Percentiles rank a stretch among this genome's conserved stretches.
Conservation (phyloP, 2,329 filamentous ascomycete species). For the Calonectria ilicicola region DNA sequence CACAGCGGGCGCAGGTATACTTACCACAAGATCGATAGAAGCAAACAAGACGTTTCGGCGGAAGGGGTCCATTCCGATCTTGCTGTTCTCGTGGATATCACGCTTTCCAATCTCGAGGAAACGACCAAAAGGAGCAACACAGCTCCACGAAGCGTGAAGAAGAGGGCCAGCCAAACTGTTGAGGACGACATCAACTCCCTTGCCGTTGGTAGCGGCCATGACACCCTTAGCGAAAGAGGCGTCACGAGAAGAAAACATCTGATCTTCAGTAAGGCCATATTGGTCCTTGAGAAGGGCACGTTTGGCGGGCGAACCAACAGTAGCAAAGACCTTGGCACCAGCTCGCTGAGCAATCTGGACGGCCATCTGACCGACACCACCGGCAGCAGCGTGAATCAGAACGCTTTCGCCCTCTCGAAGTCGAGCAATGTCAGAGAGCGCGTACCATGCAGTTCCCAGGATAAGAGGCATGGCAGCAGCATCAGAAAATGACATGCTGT, state of each 20-base stretch:
- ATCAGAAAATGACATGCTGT: constrained; percentile 23
- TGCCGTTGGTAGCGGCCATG: constrained; percentile 38
- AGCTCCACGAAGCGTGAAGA: constrained; percentile 46
- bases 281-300: constrained; percentile 26
- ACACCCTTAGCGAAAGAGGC: constrained; percentile 43
- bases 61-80: constrained; percentile 45
- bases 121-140: constrained; percentile 36
- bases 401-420: constrained; percentile 35
- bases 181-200: constrained; percentile 47
- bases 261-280: constrained; percentile 44
- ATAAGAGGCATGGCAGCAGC: constrained; percentile 15
- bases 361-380: constrained; percentile 44
- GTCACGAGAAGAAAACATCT: constrained; percentile 47
- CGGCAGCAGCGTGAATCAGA: constrained; percentile 42
- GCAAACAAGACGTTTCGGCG: constrained; percentile 53
- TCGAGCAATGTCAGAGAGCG: constrained; percentile 15
- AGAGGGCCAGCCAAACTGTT: constrained; percentile 45
- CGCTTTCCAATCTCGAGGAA: constrained; percentile 41
- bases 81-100: constrained; percentile 48
- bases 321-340: constrained; percentile 45
- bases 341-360: constrained; percentile 38
- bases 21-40: constrained; percentile 51
- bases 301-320: constrained; percentile 39
- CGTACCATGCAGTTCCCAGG: constrained; percentile 19
- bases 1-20: not conserved